Base-by-base conservation (phyloP, 2,329 filamentous ascomycete genomes). In the Dendryphion nanum region DNA sequence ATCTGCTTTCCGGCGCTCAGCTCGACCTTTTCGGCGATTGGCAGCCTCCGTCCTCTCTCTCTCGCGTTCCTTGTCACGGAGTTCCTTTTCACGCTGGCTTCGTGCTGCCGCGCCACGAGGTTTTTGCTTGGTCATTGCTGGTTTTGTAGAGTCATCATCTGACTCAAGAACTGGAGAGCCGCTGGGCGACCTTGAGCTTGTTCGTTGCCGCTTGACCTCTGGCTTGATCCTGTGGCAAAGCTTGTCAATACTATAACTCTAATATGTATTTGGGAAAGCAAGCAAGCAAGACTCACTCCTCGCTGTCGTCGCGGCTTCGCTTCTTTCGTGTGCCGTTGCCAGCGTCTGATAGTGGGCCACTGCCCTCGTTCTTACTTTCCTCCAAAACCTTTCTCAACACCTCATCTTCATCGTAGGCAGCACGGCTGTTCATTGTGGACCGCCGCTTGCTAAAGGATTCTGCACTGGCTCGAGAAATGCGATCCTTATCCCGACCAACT, bases 371-470 rank as follows among this genome's bases (percentile, higher is more conserved):
- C 68, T 90, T 96, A 72, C 93, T 98, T 45, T 94, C 90, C 65
- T 97, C 91, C 53, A 98, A 89, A 19, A 91, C 93, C 50, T 86
- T 81, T 38, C 89, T 81, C 26, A 98, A 67, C 56, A 90, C 83
- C 63, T 94, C 89, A 53, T 95, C 90, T 67, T 98, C 93, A 49
- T 97, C 90, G 55, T 97, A 97, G 16, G 89, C 91, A 29, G 91
- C 90, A 45, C 91, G 82, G 63, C 93, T 98, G 61, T 97, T 95
- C 89, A 97, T 96, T 5, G 93, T 98, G 15, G 89, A 95, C 18
- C 93, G 81, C 42, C 93, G 81, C 64, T 96, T 97, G 24, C 84
- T 82, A 36, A 79, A 77, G 37, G 81, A 76, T 30, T 75, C 72
- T 29, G 74, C 76, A 50, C 72, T 79, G 33, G 69, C 68, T 42